These are phyloP conservation scores for Candida michaelii DNA, from an alignment of 805 yeast species.

Conservation along the genomic window DNA sequence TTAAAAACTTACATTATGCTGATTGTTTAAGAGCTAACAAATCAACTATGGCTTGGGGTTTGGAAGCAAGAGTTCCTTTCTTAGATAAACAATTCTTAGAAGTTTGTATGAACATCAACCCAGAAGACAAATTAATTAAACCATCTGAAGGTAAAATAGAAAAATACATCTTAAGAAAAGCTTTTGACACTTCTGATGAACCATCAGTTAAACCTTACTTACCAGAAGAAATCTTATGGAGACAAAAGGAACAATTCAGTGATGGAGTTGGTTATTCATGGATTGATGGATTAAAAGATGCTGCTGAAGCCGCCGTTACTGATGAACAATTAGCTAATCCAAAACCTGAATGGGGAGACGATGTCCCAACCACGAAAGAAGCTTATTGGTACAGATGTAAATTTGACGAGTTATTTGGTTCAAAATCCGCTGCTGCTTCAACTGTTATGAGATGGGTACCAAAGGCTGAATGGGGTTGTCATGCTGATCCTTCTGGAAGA, in stretches of 20 bases:
- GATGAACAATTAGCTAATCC: slow-evolving; percentile 92
- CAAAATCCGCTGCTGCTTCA: slow-evolving; percentile 75
- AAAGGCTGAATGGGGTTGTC: slow-evolving; percentile 99
- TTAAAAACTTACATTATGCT: slow-evolving; percentile 93
- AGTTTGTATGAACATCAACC: slow-evolving; percentile 91
- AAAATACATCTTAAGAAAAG: slow-evolving; percentile 95
- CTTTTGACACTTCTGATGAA: slow-evolving; percentile 90
- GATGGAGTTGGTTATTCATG: slow-evolving; percentile 99
- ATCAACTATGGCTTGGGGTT: slow-evolving; percentile 99
- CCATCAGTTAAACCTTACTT: slow-evolving; percentile 79
- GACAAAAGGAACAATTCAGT: slow-evolving; percentile 99
- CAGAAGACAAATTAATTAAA: slow-evolving; percentile 84
- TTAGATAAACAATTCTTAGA: slow-evolving; percentile 91
- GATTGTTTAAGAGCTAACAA: slow-evolving; percentile 99
- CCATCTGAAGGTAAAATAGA: slow-evolving; percentile 77
- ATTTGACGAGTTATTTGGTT: slow-evolving; percentile 86
- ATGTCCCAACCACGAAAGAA: slow-evolving; percentile 95
- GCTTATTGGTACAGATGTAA: slow-evolving; percentile 98
- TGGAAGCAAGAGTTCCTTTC: slow-evolving; percentile 99
- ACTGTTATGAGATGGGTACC: slow-evolving; percentile 99
- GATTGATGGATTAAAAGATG: slow-evolving; percentile 97
- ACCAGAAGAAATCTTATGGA: slow-evolving; percentile 96
- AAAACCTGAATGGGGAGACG: slow-evolving; percentile 94
- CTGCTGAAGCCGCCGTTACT: slow-evolving; percentile 80
- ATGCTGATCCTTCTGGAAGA: slow-evolving; percentile 98